Percentiles rank a stretch among this genome's conserved stretches.
Evolutionary conservation across 768 basidiomycete species (phyloP).

Genomic region (Trametes sanguinea): DNA sequence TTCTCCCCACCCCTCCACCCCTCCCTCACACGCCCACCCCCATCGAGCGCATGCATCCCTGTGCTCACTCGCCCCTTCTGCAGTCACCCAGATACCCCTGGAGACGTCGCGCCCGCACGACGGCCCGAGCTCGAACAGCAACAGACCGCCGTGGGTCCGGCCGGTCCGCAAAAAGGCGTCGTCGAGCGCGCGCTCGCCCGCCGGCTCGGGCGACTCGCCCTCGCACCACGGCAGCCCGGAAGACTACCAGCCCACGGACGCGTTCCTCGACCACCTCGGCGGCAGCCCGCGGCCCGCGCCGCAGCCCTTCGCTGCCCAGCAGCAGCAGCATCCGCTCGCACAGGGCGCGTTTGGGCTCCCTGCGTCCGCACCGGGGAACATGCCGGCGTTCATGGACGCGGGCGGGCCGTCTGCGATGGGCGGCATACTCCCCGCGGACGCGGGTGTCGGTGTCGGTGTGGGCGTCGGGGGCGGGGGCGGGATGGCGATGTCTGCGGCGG

Average conservation of each 20-base stretch:
- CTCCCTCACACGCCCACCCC: no score
- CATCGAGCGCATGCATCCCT: no score
- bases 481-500: constrained; percentile 58
- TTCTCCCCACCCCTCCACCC: not conserved
- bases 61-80: not conserved
- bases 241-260: constrained; percentile 60
- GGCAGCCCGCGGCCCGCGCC: constrained; percentile 14
- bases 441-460: not conserved
- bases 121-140: constrained; percentile 43
- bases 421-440: constrained; percentile 46
- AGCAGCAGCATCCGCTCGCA: constrained; percentile 1
- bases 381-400: constrained; percentile 36
- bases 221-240: constrained; percentile 58
- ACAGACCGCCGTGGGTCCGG: constrained; percentile 83
- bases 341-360: constrained; percentile 3
- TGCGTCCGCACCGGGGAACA: constrained; percentile 34
- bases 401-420: constrained; percentile 32
- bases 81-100: constrained; percentile 85
- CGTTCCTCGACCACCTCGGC: constrained; percentile 52
- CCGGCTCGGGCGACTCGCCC: constrained; percentile 32
- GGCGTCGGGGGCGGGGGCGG: not conserved
- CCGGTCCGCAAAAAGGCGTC: constrained; percentile 81
- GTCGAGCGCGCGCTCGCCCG: constrained; percentile 44
- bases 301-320: constrained; percentile 15
- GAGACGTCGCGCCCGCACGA: constrained; percentile 60